phyloP scores from a whole-genome alignment of 306 rosid genomes.

The Rubus parviflorus region DNA sequence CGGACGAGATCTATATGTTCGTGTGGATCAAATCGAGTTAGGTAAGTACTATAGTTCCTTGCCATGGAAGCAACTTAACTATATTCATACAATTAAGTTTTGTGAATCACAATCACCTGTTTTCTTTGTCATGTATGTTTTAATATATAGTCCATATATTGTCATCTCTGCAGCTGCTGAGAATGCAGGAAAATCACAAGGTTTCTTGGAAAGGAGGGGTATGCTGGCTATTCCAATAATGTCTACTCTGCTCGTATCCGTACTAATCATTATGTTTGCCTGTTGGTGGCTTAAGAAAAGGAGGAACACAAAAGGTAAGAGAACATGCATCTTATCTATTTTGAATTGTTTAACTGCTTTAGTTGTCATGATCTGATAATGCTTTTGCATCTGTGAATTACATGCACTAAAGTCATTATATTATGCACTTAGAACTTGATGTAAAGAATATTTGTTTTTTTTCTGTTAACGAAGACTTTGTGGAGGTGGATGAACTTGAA shows the following conservation, averaged over 20 bases:
- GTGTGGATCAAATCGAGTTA: conserved; percentile 33
- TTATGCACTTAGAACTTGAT: neutral
- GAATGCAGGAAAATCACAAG: neutral
- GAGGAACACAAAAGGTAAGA: conserved; percentile 6
- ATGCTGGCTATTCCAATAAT: neutral
- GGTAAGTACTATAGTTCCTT: neutral
- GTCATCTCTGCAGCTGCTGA: conserved; percentile 2
- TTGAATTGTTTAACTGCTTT: neutral
- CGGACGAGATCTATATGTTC: conserved; percentile 45
- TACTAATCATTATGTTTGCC: conserved; percentile 1
- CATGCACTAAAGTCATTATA: neutral
- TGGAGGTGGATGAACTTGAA: conserved; percentile 6
- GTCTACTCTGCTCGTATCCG: neutral
- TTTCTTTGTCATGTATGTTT: neutral
- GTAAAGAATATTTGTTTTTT: neutral
- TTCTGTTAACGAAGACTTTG: neutral
- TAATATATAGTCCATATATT: neutral
- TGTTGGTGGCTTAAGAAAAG: conserved; percentile 13
- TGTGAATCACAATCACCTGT: neutral
- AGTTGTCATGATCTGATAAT: neutral
- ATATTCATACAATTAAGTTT: neutral
- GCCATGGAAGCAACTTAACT: neutral
- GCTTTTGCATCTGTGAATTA: neutral
- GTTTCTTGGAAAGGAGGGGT: neutral
- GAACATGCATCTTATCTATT: neutral